phyloP scores from a whole-genome alignment of 139 green algal species.

The Chlamydomonas applanata region DNA sequence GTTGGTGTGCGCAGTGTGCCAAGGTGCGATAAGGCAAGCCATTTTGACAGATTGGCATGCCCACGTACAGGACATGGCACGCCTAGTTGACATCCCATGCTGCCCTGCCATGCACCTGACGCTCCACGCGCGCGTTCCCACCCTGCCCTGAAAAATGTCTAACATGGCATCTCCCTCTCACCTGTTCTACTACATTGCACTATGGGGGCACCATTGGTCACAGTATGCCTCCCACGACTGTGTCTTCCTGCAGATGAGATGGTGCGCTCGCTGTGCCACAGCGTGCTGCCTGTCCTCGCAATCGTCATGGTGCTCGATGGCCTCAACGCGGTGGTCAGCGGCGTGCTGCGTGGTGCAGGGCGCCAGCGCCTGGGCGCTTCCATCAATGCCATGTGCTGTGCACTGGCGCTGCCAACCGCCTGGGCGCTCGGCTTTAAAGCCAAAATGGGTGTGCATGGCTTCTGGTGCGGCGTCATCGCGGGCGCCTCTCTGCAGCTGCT shows the following conservation, averaged over 20 bases:
- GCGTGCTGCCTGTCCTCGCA: slow-evolving; percentile 35
- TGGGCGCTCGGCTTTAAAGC: slow-evolving; percentile 40
- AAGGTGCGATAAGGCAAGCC: too few species aligned
- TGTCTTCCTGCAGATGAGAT: not conserved
- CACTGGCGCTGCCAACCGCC: slow-evolving; percentile 30
- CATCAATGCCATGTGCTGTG: slow-evolving; percentile 53
- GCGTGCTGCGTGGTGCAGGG: slow-evolving; percentile 40
- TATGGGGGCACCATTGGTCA: too few species aligned
- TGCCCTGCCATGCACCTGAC: too few species aligned
- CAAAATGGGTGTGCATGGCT: slow-evolving; percentile 42
- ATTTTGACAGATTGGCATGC: too few species aligned
- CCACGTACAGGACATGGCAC: too few species aligned
- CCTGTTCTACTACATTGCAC: too few species aligned
- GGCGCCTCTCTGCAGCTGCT: slow-evolving; percentile 4
- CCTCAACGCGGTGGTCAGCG: slow-evolving; percentile 50
- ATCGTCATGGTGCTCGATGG: slow-evolving; percentile 47
- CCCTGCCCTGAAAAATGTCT: too few species aligned
- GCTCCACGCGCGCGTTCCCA: too few species aligned
- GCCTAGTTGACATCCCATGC: too few species aligned
- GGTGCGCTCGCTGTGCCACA: not conserved
- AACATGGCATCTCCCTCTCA: too few species aligned
- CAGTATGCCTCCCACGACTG: too few species aligned
- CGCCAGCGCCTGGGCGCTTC: slow-evolving; percentile 33
- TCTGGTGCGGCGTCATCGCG: slow-evolving; percentile 53
- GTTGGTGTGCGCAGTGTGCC: slow-evolving; percentile 20